These are phyloP conservation scores for Trichoderma harzianum DNA, from an alignment of 2,329 filamentous ascomycete species.

Conservation along the genomic window DNA sequence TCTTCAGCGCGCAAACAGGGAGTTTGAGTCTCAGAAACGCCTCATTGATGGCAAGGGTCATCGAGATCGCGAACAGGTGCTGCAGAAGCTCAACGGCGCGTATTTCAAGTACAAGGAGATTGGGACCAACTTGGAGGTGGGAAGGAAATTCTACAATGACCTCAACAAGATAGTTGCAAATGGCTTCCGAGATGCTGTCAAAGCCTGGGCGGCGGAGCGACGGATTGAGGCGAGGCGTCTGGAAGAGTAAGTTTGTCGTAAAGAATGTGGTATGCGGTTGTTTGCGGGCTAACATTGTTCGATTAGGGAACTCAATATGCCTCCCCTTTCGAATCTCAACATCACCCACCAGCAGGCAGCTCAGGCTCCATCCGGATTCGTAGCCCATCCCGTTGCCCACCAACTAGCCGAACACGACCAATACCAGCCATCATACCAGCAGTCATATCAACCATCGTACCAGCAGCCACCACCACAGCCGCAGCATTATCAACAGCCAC, in stretches of 20 bases:
- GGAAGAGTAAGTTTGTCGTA: conserved; percentile 58
- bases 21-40: conserved; percentile 70
- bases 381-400: conserved; percentile 12
- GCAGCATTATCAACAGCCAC: conserved; percentile 23
- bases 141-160: conserved; percentile 96
- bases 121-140: conserved; percentile 84
- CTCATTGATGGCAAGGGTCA: conserved; percentile 60
- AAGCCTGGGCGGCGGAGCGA: conserved; percentile 75
- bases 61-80: conserved; percentile 73
- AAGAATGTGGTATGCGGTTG: not conserved
- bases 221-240: conserved; percentile 75
- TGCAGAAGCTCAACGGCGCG: conserved; percentile 85
- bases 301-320: conserved; percentile 50
- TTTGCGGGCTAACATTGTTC: conserved; percentile 7
- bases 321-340: conserved; percentile 45
- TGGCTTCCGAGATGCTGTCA: conserved; percentile 74
- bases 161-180: conserved; percentile 78
- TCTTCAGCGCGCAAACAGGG: conserved; percentile 70
- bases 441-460: not conserved
- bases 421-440: conserved; percentile 8
- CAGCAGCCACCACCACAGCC: conserved; percentile 14
- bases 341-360: conserved; percentile 31
- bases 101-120: conserved; percentile 98
- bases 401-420: conserved; percentile 1
- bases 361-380: conserved; percentile 41